Conservation (phyloP, 176 grass and related monocot genomes). For the Bothriochloa decipiens region DNA sequence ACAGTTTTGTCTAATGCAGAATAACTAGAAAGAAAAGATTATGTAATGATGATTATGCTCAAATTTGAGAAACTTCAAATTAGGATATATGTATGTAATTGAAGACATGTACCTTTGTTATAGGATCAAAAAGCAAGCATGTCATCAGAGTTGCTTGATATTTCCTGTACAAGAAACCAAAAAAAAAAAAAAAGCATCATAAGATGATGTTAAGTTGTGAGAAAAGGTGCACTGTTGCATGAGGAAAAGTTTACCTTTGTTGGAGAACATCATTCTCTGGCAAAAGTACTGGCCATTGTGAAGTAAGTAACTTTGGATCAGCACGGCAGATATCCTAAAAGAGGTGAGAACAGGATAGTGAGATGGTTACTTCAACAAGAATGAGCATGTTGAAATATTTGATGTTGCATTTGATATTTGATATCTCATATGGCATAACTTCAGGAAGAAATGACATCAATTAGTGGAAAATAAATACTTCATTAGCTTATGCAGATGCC, state of each 20-base stretch:
- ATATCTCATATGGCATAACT: conserved; percentile 3
- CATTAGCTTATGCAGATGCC: conserved; percentile 14
- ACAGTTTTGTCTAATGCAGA: conserved; percentile 14
- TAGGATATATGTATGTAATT: neutral
- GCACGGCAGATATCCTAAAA: conserved; percentile 82
- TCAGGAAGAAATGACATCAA: conserved; percentile 29
- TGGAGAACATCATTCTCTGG: conserved; percentile 89
- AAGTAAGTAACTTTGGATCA: conserved; percentile 90
- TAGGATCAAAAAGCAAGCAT: conserved; percentile 92
- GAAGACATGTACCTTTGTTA: conserved; percentile 65
- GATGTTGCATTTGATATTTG: conserved; percentile 4
- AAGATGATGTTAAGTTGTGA: conserved; percentile 28
- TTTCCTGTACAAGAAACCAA: conserved; percentile 64
- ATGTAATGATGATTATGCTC: neutral
- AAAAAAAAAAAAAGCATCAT: conserved; percentile 26
- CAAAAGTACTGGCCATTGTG: conserved; percentile 85
- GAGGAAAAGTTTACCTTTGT: conserved; percentile 60
- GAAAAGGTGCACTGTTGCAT: conserved; percentile 26
- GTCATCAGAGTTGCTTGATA: conserved; percentile 93
- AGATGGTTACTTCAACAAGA: conserved; percentile 29
- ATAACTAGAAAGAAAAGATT: conserved; percentile 14
- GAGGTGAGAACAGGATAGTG: conserved; percentile 30
- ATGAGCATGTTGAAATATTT: conserved; percentile 8
- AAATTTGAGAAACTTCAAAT: conserved; percentile 14
- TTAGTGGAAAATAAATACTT: conserved; percentile 1